Conservation (phyloP, 2,329 filamentous ascomycete species). For the Venturia aucupariae region DNA sequence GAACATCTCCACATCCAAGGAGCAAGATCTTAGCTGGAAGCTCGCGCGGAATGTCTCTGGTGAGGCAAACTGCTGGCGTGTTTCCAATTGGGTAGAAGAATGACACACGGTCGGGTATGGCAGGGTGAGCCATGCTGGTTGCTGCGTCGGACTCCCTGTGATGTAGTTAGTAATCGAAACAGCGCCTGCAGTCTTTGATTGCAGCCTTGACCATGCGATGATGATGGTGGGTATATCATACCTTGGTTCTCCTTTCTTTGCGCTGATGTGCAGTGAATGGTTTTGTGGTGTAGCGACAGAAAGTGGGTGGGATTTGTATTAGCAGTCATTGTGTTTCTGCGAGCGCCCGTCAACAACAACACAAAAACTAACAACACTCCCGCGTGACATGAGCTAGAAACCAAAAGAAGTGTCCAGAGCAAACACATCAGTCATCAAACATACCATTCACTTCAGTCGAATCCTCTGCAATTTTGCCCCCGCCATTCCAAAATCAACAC, state of each 20-base stretch:
- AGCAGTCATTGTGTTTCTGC: background rate
- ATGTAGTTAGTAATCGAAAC: too few relatives aligned
- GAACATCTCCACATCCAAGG: constrained; percentile 47
- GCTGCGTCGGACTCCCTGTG: too few relatives aligned
- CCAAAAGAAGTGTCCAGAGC: background rate
- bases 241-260: background rate
- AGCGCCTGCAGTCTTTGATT: too few relatives aligned
- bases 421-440: background rate
- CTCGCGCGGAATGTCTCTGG: constrained; percentile 39
- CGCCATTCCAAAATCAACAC: background rate
- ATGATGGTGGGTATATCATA: background rate
- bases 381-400: background rate
- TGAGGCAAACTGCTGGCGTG: constrained; percentile 43
- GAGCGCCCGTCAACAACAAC: background rate
- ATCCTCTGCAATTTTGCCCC: background rate
- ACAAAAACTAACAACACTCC: background rate
- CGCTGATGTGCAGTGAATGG: background rate
- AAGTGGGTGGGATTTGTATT: background rate
- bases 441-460: background rate
- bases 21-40: constrained; percentile 42
- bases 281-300: too few relatives aligned
- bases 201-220: background rate
- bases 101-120: background rate
- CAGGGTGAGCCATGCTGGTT: background rate
- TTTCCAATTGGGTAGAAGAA: constrained; percentile 36